Evolutionary conservation across 2,329 filamentous ascomycete genomes (phyloP).

Genomic region (Trichophyton simii): DNA sequence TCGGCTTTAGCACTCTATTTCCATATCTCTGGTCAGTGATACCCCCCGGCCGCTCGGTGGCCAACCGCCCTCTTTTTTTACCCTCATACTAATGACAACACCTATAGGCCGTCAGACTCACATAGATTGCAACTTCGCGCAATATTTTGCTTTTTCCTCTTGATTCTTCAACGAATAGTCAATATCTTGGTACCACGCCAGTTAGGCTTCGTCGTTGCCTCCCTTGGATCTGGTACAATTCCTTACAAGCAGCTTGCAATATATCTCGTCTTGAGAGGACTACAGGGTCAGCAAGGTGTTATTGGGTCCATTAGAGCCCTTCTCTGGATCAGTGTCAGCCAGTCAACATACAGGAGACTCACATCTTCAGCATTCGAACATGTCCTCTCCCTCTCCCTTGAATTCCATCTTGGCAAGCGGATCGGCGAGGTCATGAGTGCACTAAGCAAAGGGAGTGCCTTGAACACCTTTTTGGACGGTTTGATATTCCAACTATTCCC

Average conservation of each 20-base stretch:
- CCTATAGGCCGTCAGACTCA: not conserved
- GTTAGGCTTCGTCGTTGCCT: slow-evolving; percentile 32
- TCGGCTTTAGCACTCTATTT: not conserved
- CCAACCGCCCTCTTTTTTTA: not conserved
- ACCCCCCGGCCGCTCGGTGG: too few species aligned
- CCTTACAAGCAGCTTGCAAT: slow-evolving; percentile 34
- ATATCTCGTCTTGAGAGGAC: slow-evolving; percentile 34
- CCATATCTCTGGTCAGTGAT: not conserved
- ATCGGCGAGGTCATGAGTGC: slow-evolving; percentile 43
- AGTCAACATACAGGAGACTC: slow-evolving; percentile 33
- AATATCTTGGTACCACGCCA: slow-evolving; percentile 36
- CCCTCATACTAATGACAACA: not conserved
- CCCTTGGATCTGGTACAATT: slow-evolving; percentile 31
- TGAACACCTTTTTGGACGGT: slow-evolving; percentile 45
- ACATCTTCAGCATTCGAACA: slow-evolving; percentile 39
- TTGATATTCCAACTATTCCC: slow-evolving; percentile 47
- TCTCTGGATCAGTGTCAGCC: slow-evolving; percentile 39
- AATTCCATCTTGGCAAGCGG: slow-evolving; percentile 41
- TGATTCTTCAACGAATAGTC: slow-evolving; percentile 34
- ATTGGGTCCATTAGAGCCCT: slow-evolving; percentile 33
- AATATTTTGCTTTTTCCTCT: slow-evolving; percentile 30
- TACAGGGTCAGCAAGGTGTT: slow-evolving; percentile 37
- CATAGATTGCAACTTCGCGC: slow-evolving; percentile 26
- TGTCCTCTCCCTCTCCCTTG: slow-evolving; percentile 36
- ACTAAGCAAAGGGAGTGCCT: slow-evolving; percentile 36